Conservation (phyloP, 140 eudicot species). For the Stevia rebaudiana region DNA sequence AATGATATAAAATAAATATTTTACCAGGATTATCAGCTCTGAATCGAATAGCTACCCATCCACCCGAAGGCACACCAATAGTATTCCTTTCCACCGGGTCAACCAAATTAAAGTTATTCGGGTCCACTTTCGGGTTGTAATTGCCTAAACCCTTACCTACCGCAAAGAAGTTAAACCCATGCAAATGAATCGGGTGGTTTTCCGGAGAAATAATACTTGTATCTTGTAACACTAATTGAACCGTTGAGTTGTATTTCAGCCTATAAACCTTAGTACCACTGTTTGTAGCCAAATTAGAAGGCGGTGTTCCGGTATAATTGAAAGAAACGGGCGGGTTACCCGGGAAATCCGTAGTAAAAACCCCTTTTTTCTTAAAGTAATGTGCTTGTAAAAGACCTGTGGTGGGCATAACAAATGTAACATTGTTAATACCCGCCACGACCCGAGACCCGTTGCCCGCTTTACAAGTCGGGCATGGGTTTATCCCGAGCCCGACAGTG, state of each 20-base stretch:
- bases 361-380: conserved; percentile 49
- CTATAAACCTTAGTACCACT: conserved; percentile 57
- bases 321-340: conserved; percentile 49
- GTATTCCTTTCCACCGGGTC: conserved; percentile 91
- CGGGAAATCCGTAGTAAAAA: conserved; percentile 72
- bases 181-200: conserved; percentile 77
- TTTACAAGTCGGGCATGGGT: conserved; percentile 61
- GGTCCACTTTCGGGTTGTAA: conserved; percentile 51
- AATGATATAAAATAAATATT: too few relatives aligned
- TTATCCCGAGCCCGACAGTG: conserved; percentile 58
- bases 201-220: conserved; percentile 60
- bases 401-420: conserved; percentile 73
- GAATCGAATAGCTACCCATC: conserved; percentile 79
- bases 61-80: conserved; percentile 78
- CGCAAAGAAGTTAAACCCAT: conserved; percentile 68
- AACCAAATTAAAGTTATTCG: conserved; percentile 51
- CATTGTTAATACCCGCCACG: conserved; percentile 59
- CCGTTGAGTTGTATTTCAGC: conserved; percentile 56
- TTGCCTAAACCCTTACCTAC: conserved; percentile 72
- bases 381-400: conserved; percentile 65
- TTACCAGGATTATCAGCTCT: conserved; percentile 83
- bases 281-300: conserved; percentile 38
- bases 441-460: conserved; percentile 60
- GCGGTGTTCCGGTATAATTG: conserved; percentile 49
- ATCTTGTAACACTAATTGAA: conserved; percentile 66